phyloP scores from a whole-genome alignment of 2,329 filamentous ascomycete species.

The Zymoseptoria passerinii region DNA sequence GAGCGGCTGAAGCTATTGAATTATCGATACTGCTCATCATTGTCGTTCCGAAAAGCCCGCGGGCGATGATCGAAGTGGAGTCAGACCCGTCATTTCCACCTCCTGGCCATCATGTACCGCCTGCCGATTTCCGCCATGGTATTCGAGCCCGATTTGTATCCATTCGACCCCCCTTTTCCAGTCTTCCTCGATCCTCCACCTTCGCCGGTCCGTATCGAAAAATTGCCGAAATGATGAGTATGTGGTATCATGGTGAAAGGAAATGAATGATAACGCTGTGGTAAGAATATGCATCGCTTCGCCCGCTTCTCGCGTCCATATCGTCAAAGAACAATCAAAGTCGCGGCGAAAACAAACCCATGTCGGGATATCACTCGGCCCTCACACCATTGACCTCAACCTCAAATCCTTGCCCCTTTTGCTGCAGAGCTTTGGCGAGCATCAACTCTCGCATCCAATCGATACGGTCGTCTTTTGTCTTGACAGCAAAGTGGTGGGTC shows the following conservation, averaged over 20 bases:
- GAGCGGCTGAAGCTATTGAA: neutral
- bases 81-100: neutral
- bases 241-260: neutral
- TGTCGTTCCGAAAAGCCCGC: neutral
- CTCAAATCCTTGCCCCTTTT: slow-evolving; percentile 76
- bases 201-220: neutral
- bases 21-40: neutral
- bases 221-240: neutral
- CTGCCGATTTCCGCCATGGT: neutral
- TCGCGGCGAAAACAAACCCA: neutral
- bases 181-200: neutral
- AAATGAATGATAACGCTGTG: neutral
- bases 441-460: slow-evolving; percentile 96
- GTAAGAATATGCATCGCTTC: neutral
- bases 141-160: neutral
- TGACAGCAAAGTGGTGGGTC: slow-evolving; percentile 89
- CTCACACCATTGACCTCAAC: slow-evolving; percentile 63
- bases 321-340: neutral
- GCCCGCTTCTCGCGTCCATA: neutral
- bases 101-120: neutral
- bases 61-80: neutral
- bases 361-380: neutral
- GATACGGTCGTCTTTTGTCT: slow-evolving; percentile 77
- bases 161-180: neutral
- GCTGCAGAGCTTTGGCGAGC: slow-evolving; percentile 78